A percentile compares a stretch with the other conserved stretches of the same genome.
Evolutionary conservation across 2,329 filamentous ascomycete genomes (phyloP).

Genomic region (Clonostachys sp.): DNA sequence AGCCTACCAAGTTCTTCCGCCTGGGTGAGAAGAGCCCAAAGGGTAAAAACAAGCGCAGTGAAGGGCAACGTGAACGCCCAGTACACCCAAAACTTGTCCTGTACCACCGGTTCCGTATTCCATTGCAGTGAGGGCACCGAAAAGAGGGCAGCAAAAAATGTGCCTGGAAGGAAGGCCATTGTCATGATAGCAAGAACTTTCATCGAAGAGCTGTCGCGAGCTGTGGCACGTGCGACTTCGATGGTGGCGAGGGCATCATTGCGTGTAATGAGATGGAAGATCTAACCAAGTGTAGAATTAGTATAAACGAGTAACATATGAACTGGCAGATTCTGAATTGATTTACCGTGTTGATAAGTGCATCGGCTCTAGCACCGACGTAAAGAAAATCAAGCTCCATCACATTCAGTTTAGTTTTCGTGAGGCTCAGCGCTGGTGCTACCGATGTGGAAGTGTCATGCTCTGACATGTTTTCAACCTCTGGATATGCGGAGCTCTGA

Average conservation of each 20-base stretch:
- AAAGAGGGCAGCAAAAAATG: slow-evolving; percentile 27
- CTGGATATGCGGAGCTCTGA: neutral
- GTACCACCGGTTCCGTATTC: neutral
- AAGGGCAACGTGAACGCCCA: slow-evolving; percentile 11
- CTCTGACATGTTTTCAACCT: neutral
- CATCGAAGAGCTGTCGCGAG: slow-evolving; percentile 18
- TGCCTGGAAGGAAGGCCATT: slow-evolving; percentile 31
- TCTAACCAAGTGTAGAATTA: too few species aligned
- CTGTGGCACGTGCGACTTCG: slow-evolving; percentile 2
- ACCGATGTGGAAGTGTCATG: too few species aligned
- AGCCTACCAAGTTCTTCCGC: too few species aligned
- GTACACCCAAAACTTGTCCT: slow-evolving; percentile 9
- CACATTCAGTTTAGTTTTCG: neutral
- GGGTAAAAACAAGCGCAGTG: slow-evolving; percentile 7
- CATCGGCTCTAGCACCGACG: neutral
- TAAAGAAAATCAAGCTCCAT: neutral
- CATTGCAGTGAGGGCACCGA: slow-evolving; percentile 10
- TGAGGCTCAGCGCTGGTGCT: neutral
- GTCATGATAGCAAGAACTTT: slow-evolving; percentile 30
- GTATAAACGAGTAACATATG: too few species aligned
- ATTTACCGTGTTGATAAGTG: neutral
- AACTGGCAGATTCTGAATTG: too few species aligned
- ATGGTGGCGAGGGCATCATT: slow-evolving; percentile 3
- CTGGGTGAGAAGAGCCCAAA: neutral
- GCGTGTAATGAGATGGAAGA: neutral